A percentile compares a stretch with the other conserved stretches of the same genome.
phyloP scores from a whole-genome alignment of 305 asterid species.

The Fraxinus greggii region DNA sequence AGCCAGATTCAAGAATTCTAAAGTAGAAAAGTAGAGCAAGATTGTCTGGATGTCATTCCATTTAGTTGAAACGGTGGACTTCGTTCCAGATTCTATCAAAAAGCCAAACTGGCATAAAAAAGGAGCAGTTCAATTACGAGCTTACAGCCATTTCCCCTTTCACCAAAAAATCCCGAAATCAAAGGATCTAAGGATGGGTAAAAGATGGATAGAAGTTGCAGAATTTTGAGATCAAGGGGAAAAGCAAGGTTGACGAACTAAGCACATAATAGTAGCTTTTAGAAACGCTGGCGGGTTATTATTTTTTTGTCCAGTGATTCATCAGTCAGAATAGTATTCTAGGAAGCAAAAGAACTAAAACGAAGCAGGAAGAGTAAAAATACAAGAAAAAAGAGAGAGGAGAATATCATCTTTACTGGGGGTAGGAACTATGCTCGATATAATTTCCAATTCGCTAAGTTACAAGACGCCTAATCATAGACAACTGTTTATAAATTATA shows the following conservation, averaged over 20 bases:
- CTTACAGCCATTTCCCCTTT: background rate
- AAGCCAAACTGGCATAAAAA: background rate
- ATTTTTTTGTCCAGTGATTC: background rate
- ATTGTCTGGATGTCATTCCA: background rate
- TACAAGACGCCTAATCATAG: background rate
- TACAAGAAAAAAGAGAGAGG: background rate
- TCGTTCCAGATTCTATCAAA: background rate
- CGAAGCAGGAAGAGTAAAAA: background rate
- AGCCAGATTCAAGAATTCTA: background rate
- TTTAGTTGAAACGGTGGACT: background rate
- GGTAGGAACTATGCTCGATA: background rate
- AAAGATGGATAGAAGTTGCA: background rate
- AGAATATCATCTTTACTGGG: background rate
- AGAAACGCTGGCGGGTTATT: background rate
- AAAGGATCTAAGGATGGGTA: background rate
- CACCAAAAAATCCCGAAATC: background rate
- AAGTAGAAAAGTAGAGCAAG: background rate
- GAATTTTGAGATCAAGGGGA: background rate
- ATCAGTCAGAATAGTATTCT: background rate
- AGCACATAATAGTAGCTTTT: background rate
- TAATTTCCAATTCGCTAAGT: background rate
- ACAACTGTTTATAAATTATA: background rate
- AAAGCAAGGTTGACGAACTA: background rate
- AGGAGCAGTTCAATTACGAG: background rate
- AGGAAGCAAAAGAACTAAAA: background rate